A percentile compares a stretch with the other conserved stretches of the same genome.
Conservation (phyloP, 2,329 filamentous ascomycete genomes). For the Beauveria scarabaeidicola region DNA sequence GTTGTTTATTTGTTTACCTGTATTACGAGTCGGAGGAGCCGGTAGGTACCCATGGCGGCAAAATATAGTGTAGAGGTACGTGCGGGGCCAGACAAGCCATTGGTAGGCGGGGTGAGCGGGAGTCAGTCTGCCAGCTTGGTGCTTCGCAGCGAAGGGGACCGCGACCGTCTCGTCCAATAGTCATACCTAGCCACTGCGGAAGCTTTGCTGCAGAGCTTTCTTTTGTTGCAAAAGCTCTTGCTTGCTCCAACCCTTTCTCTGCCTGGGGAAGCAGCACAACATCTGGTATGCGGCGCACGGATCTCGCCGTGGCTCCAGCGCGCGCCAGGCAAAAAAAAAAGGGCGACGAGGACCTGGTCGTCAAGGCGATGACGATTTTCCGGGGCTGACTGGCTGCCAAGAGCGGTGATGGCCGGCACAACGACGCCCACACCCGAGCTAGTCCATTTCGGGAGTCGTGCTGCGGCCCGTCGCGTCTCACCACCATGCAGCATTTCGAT, state of each 20-base stretch:
- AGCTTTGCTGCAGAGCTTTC: not conserved
- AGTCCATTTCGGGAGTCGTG: not conserved
- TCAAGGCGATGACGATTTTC: conserved; percentile 26
- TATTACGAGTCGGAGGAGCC: not conserved
- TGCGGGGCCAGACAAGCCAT: not conserved
- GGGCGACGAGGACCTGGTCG: conserved; percentile 18
- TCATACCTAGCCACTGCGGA: not conserved
- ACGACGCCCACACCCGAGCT: not conserved
- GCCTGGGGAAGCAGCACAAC: not conserved
- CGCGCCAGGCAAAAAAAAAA: not conserved
- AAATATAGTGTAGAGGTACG: conserved; percentile 2
- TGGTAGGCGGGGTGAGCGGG: not conserved
- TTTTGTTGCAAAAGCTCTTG: not conserved
- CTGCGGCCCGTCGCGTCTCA: conserved; percentile 8
- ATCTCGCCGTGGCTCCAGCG: not conserved
- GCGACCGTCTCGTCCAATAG: not conserved
- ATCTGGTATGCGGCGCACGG: conserved; percentile 10
- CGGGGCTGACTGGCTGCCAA: conserved; percentile 4
- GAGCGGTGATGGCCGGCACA: not conserved
- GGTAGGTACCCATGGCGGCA: not conserved
- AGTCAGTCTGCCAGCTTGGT: not conserved
- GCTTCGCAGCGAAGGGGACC: not conserved
- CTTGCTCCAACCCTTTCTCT: not conserved
- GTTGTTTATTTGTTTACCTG: conserved; percentile 11
- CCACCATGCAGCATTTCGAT: not conserved